Conservation (phyloP, 148 eudicot genomes). For the Salicornia ramosissima region DNA sequence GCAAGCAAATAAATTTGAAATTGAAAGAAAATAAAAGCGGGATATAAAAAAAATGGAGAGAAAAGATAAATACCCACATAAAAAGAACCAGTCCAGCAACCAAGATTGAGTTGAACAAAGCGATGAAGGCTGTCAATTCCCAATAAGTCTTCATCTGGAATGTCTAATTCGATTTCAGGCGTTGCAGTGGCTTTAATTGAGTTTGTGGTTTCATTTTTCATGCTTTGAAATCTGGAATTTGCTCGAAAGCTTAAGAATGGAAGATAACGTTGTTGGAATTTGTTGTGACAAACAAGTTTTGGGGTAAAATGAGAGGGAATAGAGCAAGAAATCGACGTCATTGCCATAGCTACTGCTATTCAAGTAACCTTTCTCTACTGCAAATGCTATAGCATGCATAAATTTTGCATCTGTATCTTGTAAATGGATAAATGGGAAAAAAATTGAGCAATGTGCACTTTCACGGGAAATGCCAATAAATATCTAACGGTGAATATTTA, state of each 20-base stretch:
- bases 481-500: no score
- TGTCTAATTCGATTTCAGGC: conserved; percentile 13
- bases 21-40: neutral
- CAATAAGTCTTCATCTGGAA: conserved; percentile 35
- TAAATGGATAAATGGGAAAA: no score
- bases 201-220: conserved; percentile 17
- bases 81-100: conserved; percentile 75
- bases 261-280: conserved; percentile 1
- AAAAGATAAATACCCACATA: no score
- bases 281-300: conserved; percentile 15
- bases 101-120: conserved; percentile 66
- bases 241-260: neutral
- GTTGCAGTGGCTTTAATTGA: conserved; percentile 19
- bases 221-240: conserved; percentile 8
- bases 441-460: no score
- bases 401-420: no score
- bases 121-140: conserved; percentile 57
- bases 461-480: no score
- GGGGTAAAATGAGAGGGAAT: conserved; percentile 24
- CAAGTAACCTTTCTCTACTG: no score
- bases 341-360: no score
- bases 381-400: no score
- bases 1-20: neutral
- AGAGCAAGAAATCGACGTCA: conserved; percentile 40
- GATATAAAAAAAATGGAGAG: no score